Percentiles rank a stretch among this genome's conserved stretches.
Evolutionary conservation across 1,284 basidiomycete genomes (phyloP).

Genomic region (Microbotryum violaceum): DNA sequence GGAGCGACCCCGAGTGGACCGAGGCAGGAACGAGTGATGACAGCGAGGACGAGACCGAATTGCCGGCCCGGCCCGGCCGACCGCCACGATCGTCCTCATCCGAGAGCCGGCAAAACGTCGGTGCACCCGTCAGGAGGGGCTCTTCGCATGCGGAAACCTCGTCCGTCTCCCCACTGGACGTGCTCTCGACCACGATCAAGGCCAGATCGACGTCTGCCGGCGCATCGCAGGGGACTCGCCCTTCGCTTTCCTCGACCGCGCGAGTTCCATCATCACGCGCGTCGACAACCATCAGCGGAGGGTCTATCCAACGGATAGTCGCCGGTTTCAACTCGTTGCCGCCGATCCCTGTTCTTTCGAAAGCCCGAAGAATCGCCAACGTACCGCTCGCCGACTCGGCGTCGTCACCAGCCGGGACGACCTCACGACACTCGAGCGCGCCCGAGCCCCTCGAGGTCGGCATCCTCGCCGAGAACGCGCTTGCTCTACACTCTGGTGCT

Average conservation of each 20-base stretch:
- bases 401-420: neutral
- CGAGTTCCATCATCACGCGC: conserved; percentile 4
- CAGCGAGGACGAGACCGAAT: neutral
- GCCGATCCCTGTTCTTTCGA: conserved; percentile 7
- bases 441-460: conserved; percentile 1
- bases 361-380: conserved; percentile 17
- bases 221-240: no score
- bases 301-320: conserved; percentile 27
- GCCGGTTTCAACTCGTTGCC: conserved; percentile 22
- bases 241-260: no score
- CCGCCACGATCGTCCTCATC: neutral
- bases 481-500: no score
- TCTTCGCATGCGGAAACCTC: no score
- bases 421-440: conserved; percentile 2
- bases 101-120: neutral
- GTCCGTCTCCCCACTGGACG: no score
- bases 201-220: no score
- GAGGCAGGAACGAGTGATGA: conserved; percentile 15
- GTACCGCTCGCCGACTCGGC: neutral
- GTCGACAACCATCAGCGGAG: conserved; percentile 22
- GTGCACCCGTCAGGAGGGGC: no score
- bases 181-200: no score
- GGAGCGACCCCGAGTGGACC: conserved; percentile 27
- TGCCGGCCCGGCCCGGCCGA: neutral
- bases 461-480: neutral